These are phyloP conservation scores for Clavispora santaluciae DNA, from an alignment of 805 yeast genomes.

Conservation along the genomic window DNA sequence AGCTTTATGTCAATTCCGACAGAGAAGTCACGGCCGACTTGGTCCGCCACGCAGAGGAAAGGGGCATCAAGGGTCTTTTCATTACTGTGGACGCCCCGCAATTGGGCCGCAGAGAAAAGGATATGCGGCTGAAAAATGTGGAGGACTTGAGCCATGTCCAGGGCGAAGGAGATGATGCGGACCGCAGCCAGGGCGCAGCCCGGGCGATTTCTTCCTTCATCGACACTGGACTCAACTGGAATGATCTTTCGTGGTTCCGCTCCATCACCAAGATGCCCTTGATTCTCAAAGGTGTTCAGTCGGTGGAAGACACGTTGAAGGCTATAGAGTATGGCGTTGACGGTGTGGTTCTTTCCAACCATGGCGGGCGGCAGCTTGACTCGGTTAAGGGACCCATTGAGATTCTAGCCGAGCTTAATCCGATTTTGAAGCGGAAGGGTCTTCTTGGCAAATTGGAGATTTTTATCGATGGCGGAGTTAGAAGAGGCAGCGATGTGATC, in stretches of 20 bases:
- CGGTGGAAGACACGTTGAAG: constrained; percentile 57
- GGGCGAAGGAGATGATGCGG: constrained; percentile 46
- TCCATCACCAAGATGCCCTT: constrained; percentile 39
- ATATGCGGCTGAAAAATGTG: constrained; percentile 52
- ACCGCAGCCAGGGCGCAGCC: constrained; percentile 77
- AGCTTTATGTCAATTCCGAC: constrained; percentile 42
- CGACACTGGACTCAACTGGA: constrained; percentile 37
- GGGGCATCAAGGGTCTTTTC: constrained; percentile 43
- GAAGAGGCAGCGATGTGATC: constrained; percentile 72
- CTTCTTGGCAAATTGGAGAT: constrained; percentile 53
- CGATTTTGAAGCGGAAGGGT: constrained; percentile 35
- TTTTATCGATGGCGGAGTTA: constrained; percentile 71
- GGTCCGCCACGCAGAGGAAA: constrained; percentile 34
- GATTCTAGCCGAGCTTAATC: constrained; percentile 51
- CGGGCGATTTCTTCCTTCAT: constrained; percentile 75
- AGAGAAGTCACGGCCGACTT: constrained; percentile 25
- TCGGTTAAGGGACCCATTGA: constrained; percentile 58
- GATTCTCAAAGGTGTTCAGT: constrained; percentile 64
- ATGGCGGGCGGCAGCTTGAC: constrained; percentile 72
- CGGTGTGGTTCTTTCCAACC: constrained; percentile 67
- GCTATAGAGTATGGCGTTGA: constrained; percentile 57
- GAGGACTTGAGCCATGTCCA: constrained; percentile 22
- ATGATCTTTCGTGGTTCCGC: constrained; percentile 37
- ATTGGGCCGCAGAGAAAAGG: constrained; percentile 79
- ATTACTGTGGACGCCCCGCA: constrained; percentile 55